A percentile compares a stretch with the other conserved stretches of the same genome.
phyloP scores from a whole-genome alignment of 2,329 filamentous ascomycete species.

The Venturia carpophila region DNA sequence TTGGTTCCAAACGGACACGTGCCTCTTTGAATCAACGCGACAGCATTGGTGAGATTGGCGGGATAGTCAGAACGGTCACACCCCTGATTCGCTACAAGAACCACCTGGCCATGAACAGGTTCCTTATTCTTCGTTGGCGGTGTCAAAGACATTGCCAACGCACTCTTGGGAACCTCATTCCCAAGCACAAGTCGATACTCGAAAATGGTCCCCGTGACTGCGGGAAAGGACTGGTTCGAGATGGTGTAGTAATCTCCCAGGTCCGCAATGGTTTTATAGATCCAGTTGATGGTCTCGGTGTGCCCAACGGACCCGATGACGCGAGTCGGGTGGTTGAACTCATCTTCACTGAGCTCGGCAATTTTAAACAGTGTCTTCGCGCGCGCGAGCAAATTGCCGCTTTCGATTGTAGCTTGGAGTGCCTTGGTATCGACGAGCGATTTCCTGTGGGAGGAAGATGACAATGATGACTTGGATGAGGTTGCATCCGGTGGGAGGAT shows the following conservation, averaged over 20 bases:
- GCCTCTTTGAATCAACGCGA: constrained; percentile 18
- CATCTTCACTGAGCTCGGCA: constrained; percentile 49
- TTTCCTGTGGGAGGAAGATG: neutral
- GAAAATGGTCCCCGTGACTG: constrained; percentile 26
- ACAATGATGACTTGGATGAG: neutral
- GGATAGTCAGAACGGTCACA: constrained; percentile 18
- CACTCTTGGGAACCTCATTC: constrained; percentile 29
- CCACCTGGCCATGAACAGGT: constrained; percentile 30
- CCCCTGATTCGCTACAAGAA: constrained; percentile 27
- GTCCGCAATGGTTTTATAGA: constrained; percentile 30
- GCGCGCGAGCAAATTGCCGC: constrained; percentile 49
- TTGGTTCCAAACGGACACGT: constrained; percentile 17
- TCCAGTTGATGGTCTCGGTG: constrained; percentile 26
- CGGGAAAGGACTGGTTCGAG: constrained; percentile 39
- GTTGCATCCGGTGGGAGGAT: neutral
- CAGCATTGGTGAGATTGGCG: constrained; percentile 1
- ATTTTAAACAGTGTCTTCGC: constrained; percentile 56
- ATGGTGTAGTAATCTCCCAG: constrained; percentile 55
- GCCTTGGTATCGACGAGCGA: constrained; percentile 29
- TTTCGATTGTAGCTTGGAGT: constrained; percentile 50
- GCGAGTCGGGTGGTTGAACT: constrained; percentile 61
- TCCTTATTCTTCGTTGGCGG: constrained; percentile 32
- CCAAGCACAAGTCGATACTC: constrained; percentile 31
- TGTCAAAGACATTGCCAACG: constrained; percentile 30
- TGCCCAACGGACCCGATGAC: constrained; percentile 49